Percentiles rank a stretch among this genome's conserved stretches.
These are phyloP conservation scores for Typha latifolia DNA, from an alignment of 176 grass and related monocot genomes.

Conservation along the genomic window DNA sequence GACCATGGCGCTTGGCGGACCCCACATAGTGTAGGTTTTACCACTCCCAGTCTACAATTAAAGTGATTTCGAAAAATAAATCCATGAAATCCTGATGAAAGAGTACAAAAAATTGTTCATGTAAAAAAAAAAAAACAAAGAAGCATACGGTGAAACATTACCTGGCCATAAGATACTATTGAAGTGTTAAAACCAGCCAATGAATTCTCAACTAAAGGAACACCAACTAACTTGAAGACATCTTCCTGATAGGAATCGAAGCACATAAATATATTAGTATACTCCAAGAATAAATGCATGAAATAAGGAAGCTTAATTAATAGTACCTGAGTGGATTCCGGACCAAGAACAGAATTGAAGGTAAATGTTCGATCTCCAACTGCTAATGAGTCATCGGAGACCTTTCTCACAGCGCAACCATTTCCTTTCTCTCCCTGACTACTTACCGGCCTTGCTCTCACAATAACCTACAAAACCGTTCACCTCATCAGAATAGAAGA, in stretches of 20 bases:
- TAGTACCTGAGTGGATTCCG: conserved; percentile 58
- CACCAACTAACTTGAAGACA: conserved; percentile 52
- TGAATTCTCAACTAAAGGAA: conserved; percentile 58
- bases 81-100: conserved; percentile 7
- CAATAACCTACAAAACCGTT: conserved; percentile 14
- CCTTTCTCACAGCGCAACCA: conserved; percentile 6
- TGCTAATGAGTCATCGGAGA: conserved; percentile 35
- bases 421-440: conserved; percentile 15
- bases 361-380: conserved; percentile 52
- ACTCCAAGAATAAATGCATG: neutral
- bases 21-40: conserved; percentile 98
- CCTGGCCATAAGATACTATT: conserved; percentile 86
- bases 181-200: conserved; percentile 87
- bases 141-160: conserved; percentile 3
- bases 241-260: conserved; percentile 42
- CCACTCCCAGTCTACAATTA: conserved; percentile 66
- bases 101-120: neutral
- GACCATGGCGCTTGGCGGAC: conserved; percentile 72
- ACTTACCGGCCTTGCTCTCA: conserved; percentile 26
- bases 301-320: neutral
- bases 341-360: conserved; percentile 65
- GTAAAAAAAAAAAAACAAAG: neutral
- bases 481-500: no score
- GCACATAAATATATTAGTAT: neutral
- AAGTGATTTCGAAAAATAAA: conserved; percentile 5